Base-by-base conservation (phyloP, 257 asterid species). In the Leptodermis oblonga region DNA sequence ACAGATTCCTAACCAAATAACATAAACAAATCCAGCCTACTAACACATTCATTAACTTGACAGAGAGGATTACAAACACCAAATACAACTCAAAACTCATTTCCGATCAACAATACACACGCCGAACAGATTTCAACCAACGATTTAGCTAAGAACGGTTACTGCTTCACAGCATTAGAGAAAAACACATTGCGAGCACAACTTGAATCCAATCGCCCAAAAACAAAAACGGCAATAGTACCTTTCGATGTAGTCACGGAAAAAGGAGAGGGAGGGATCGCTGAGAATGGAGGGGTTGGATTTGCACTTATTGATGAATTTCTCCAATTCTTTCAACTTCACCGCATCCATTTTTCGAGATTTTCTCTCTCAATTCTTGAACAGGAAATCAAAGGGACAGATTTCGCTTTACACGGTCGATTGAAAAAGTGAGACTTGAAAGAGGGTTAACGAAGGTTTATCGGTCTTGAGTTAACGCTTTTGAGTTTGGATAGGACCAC, bases 221-320 rank as follows among this genome's bases (percentile, higher is more conserved):
- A 60, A 31, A 60, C 3, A 31, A 31, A 58, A 14, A 3, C 23
- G 23, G 30, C 6, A 36, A 23, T 30, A 6, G 33, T 71, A 93
- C 97, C 96, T 88, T 69, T 94, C 88, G 69, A 94, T 74, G 85
- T 86, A 94, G 0, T 86, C 86, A 4, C 87, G 81, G 86, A 93
- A 90, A 71, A 93, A 93, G 37, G 87, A 72, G 68, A 90, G 95
- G 5, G 94, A 84, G 3, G 99, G 96, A 75, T 93, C 89, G 54
- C 76, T 52, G 71, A 93, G 92, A 64, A 87, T 10, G 43, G 92
- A 79, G 12, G 97, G 99, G 51, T 87, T 52, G 58, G 86, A 67
- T 75, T 82, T 78, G 87, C 97, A 93, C 76, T 60, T 80, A 30
- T 84, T 83, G 18, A 93, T 37, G 83, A 93, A 90, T 70, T 80